Base-by-base conservation (phyloP, 2,329 filamentous ascomycete species). In the Daldinia sp. region DNA sequence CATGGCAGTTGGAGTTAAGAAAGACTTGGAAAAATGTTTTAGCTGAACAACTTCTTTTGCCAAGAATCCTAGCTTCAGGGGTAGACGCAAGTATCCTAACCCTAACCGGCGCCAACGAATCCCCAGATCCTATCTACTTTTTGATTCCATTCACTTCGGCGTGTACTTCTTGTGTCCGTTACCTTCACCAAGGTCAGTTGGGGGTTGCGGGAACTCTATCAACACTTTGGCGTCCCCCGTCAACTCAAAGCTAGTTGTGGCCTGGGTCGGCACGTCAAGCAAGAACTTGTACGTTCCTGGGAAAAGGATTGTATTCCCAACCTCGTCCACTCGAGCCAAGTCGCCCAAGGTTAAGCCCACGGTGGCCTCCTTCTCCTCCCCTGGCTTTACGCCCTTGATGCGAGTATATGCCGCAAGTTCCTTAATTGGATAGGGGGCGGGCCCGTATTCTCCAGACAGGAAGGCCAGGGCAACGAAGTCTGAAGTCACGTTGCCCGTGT, bases 391-490 rank as follows among this genome's bases (percentile, higher is more conserved):
- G 3, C 53, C 55, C 51, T 70, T 72, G 7, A 81, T 60, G n/a
- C 82, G 74, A 0, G 75, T 69, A 60, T 83, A 83, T 3, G 77
- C 77, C 1, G 79, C 79, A 0, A 83, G 75, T 2, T 76, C 72
- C 71, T 83, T 83, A 19, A 77, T 77, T 0, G 81, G 82, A 58
- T 80, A 75, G 1, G 82, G 82, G 10, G 69, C 66, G 3, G 81
- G 81, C 8, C 78, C 79, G 25, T 72, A 57, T 4, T 74, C 68
- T 5, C 78, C 77, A 27, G 74, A 71, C 2, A 82, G 51, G 73
- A 82, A 84, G 3, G 75, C 75, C 4, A 84, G 73, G 13, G 77
- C 75, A 6, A 80, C 77, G 64, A 80, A 85, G 71, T 83, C 81
- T 1, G 80, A 82, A 1, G 74, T 73, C 30, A 70, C 61, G 0